phyloP scores from a whole-genome alignment of 305 asterid species.

The Nicotiana rustica region DNA sequence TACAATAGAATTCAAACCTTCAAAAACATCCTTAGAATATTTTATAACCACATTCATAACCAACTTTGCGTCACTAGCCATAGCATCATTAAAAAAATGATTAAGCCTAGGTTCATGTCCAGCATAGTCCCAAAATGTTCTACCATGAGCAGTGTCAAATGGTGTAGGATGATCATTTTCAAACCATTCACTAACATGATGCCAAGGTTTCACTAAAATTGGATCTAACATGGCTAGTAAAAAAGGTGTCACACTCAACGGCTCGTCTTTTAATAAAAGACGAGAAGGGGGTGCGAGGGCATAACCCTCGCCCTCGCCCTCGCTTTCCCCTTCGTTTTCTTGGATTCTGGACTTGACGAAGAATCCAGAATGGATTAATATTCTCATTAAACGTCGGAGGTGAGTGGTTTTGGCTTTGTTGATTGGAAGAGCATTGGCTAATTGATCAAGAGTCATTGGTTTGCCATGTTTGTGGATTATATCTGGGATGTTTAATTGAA shows the following conservation, averaged over 20 bases:
- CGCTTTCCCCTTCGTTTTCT: neutral
- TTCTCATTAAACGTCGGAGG: conserved; percentile 45
- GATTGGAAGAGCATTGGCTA: conserved; percentile 41
- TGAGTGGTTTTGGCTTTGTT: conserved; percentile 40
- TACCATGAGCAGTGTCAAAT: conserved; percentile 39
- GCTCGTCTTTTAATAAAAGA: conserved; percentile 42
- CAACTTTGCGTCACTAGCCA: conserved; percentile 47
- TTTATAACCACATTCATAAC: conserved; percentile 34
- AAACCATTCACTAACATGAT: conserved; percentile 47
- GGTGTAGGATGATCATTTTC: conserved; percentile 33
- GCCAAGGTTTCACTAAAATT: conserved; percentile 40
- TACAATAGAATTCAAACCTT: conserved; percentile 43
- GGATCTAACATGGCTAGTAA: conserved; percentile 41
- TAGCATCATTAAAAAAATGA: conserved; percentile 49
- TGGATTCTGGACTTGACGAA: conserved; percentile 32
- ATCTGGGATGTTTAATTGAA: conserved; percentile 50
- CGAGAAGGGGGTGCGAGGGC: conserved; percentile 41
- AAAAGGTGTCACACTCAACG: conserved; percentile 15
- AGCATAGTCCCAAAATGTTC: conserved; percentile 40
- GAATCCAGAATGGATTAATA: conserved; percentile 43
- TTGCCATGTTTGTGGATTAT: conserved; percentile 46
- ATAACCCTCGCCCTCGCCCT: conserved; percentile 34
- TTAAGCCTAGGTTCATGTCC: conserved; percentile 32
- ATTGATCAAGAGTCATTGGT: conserved; percentile 47
- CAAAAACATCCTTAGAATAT: conserved; percentile 38